Evolutionary conservation across 2,329 filamentous ascomycete species (phyloP), one percentile per base, ranked within the genome.

Genomic region (Metarhizium rileyi): DNA sequence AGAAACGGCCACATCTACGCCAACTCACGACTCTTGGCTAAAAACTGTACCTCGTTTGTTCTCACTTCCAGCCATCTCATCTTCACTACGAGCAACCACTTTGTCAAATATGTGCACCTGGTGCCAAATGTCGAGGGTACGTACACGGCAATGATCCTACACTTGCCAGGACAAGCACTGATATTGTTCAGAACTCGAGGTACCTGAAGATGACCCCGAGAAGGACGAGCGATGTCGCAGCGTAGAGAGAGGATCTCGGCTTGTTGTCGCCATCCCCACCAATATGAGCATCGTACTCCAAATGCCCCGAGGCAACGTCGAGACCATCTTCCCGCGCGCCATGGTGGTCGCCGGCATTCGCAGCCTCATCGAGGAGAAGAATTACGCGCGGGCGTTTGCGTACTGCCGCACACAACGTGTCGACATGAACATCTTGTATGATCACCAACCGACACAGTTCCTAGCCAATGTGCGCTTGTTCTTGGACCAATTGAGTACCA

Each of bases 341-440:
- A 84, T 98, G 69, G 91, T 98, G 0, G 74, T 98, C 45, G 89
- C 90, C 2, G 90, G 90, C 25, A 94, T 98, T 50, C 81, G 93
- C 44, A 79, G 80, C 46, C 81, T 86, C 47, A 87, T 98, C 47
- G 85, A 90, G 48, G 73, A 78, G 28, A 87, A 86, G 63, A 81
- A 93, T 59, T 98, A 96, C 61, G 80, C 78, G 45, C 81, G 80
- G 47, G 93, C 93, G 0, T 98, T 96, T 63, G 73, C 86, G 22
- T 84, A 89, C 54, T 97, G 93, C 63, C 83, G 93, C 46, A 91
- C 84, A 22, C 94, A 98, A 64, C 81, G 94, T 57, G 93, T 98
- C 1, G 93, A 98, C 61, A 90, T 97, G 86, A 98, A 98, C 61
- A 91, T 98, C 53, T 73, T 98, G 2, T 91, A 95, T 61, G 93